Conservation (phyloP, 2,329 filamentous ascomycete genomes). For the Botryotinia globosa region DNA sequence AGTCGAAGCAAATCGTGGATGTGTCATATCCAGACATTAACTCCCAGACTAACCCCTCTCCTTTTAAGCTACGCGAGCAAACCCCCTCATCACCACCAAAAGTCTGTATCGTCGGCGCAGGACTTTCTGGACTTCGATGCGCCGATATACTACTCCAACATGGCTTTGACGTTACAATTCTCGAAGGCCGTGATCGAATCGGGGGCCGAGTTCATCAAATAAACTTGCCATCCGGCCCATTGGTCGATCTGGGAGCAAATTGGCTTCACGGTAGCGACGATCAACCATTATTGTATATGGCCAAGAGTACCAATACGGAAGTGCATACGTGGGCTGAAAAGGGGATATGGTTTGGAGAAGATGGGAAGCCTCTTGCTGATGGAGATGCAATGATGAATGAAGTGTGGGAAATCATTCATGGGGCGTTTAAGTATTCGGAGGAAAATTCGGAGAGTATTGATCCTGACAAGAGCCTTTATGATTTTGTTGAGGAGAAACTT, state of each 20-base stretch:
- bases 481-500: constrained; percentile 53
- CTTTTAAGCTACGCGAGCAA: not conserved
- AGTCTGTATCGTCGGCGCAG: constrained; percentile 52
- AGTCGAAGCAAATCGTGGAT: not conserved
- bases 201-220: constrained; percentile 44
- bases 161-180: constrained; percentile 54
- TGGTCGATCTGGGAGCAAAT: constrained; percentile 36
- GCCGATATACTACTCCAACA: constrained; percentile 53
- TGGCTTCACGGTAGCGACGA: constrained; percentile 38
- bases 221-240: constrained; percentile 31
- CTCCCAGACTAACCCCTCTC: not conserved
- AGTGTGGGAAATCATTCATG: constrained; percentile 52
- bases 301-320: constrained; percentile 47
- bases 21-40: no score
- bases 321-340: constrained; percentile 48
- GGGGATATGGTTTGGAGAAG: constrained; percentile 42
- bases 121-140: constrained; percentile 54
- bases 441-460: constrained; percentile 49
- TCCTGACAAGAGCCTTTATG: constrained; percentile 47
- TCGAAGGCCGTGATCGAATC: constrained; percentile 54
- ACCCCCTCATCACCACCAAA: not conserved
- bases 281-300: constrained; percentile 53
- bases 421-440: constrained; percentile 53
- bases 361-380: constrained; percentile 43
- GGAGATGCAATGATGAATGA: constrained; percentile 38